A percentile compares a stretch with the other conserved stretches of the same genome.
phyloP scores from a whole-genome alignment of 73 alveolate species.

The Halteria grandinella region DNA sequence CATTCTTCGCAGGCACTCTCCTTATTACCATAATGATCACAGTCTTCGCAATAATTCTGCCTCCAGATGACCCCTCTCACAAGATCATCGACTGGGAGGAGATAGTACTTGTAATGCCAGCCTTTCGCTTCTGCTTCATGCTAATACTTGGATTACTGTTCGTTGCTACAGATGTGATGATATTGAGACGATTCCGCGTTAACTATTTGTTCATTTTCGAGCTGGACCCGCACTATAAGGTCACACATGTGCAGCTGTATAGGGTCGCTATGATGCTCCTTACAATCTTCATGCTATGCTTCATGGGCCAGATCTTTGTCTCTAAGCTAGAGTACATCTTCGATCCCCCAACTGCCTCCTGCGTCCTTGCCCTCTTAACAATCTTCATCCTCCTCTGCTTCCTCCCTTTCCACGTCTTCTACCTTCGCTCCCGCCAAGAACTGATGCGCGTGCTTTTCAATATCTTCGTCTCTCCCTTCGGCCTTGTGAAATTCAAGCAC shows the following conservation, averaged over 20 bases:
- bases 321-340: conserved; percentile 32
- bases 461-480: conserved; percentile 56
- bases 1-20: conserved; percentile 51
- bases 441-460: not conserved
- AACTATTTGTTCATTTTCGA: conserved; percentile 66
- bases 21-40: too few species aligned
- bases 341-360: conserved; percentile 3
- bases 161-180: conserved; percentile 37
- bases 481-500: conserved; percentile 60
- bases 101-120: not conserved
- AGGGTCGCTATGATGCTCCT: conserved; percentile 28
- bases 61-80: too few species aligned
- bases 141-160: conserved; percentile 22
- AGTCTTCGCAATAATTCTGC: too few species aligned
- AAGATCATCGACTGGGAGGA: too few species aligned
- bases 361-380: conserved; percentile 16
- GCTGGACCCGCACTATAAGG: conserved; percentile 54
- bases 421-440: conserved; percentile 40
- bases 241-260: conserved; percentile 22
- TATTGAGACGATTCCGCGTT: conserved; percentile 37
- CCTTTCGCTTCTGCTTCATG: conserved; percentile 34
- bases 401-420: conserved; percentile 44
- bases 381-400: conserved; percentile 27
- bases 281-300: conserved; percentile 18
- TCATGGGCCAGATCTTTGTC: conserved; percentile 51